Conservation (phyloP, 192 early-diverging fungal species). For the Backusella tuberculispora region DNA sequence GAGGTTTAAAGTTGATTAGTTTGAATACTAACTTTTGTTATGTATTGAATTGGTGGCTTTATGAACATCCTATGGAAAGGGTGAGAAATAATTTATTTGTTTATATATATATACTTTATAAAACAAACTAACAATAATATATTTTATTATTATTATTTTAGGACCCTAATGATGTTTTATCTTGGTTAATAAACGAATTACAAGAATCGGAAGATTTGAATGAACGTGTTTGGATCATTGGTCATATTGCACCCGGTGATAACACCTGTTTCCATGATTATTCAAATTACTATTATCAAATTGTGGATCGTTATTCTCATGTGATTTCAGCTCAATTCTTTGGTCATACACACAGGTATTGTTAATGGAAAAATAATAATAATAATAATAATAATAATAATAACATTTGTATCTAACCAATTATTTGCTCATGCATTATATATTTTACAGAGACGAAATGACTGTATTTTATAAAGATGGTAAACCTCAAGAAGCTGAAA, state of each 20-base stretch:
- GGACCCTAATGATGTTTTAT: slow-evolving; percentile 56
- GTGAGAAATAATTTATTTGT: background rate
- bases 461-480: slow-evolving; percentile 52
- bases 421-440: background rate
- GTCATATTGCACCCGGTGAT: slow-evolving; percentile 55
- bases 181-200: slow-evolving; percentile 53
- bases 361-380: background rate
- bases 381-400: background rate
- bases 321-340: slow-evolving; percentile 62
- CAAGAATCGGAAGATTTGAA: slow-evolving; percentile 55
- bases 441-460: slow-evolving; percentile 46
- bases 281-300: slow-evolving; percentile 57
- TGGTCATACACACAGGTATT: slow-evolving; percentile 56
- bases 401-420: background rate
- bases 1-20: slow-evolving; percentile 53
- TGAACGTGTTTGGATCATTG: slow-evolving; percentile 62
- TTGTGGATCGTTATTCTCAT: slow-evolving; percentile 57
- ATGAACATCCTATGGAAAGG: slow-evolving; percentile 43
- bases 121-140: background rate
- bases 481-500: slow-evolving; percentile 35
- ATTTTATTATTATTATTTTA: background rate
- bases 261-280: slow-evolving; percentile 55
- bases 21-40: slow-evolving; percentile 67
- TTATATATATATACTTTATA: background rate
- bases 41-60: slow-evolving; percentile 58